Evolutionary conservation across 805 yeast genomes (phyloP).

Genomic region (Scheffersomyces coipomensis): DNA sequence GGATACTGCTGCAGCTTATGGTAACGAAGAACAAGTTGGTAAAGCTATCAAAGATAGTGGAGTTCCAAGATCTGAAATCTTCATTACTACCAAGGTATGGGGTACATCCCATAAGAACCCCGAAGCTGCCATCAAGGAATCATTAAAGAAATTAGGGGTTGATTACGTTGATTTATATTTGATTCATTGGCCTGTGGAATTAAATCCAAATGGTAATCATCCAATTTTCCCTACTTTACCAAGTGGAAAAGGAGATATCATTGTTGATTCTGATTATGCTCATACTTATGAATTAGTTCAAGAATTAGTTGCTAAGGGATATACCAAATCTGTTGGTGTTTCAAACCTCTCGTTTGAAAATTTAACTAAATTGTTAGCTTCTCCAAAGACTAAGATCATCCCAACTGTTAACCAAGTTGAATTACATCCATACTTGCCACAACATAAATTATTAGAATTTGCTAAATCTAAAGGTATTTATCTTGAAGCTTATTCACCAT

Average conservation of each 20-base stretch:
- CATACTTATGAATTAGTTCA: slow-evolving; percentile 60
- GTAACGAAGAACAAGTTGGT: slow-evolving; percentile 65
- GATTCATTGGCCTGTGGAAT: slow-evolving; percentile 71
- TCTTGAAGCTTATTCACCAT: slow-evolving; percentile 76
- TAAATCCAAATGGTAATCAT: slow-evolving; percentile 39
- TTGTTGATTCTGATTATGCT: slow-evolving; percentile 38
- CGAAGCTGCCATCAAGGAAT: slow-evolving; percentile 50
- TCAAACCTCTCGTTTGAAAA: slow-evolving; percentile 60
- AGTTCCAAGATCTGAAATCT: slow-evolving; percentile 60
- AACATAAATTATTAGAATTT: slow-evolving; percentile 58
- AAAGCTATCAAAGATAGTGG: slow-evolving; percentile 52
- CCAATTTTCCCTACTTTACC: slow-evolving; percentile 30
- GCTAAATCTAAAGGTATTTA: slow-evolving; percentile 18
- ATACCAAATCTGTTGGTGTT: slow-evolving; percentile 68
- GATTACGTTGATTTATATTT: slow-evolving; percentile 77
- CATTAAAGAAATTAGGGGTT: slow-evolving; percentile 59
- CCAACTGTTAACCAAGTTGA: slow-evolving; percentile 81
- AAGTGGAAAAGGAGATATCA: slow-evolving; percentile 35
- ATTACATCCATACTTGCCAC: slow-evolving; percentile 45
- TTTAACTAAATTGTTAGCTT: slow-evolving; percentile 42
- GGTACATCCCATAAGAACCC: slow-evolving; percentile 51
- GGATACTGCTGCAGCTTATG: slow-evolving; percentile 70
- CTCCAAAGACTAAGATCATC: slow-evolving; percentile 45
- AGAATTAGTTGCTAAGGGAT: slow-evolving; percentile 51
- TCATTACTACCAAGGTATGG: slow-evolving; percentile 72